A percentile compares a stretch with the other conserved stretches of the same genome.
Conservation (phyloP, 2,329 filamentous ascomycete species). For the Colletotrichum sp. region DNA sequence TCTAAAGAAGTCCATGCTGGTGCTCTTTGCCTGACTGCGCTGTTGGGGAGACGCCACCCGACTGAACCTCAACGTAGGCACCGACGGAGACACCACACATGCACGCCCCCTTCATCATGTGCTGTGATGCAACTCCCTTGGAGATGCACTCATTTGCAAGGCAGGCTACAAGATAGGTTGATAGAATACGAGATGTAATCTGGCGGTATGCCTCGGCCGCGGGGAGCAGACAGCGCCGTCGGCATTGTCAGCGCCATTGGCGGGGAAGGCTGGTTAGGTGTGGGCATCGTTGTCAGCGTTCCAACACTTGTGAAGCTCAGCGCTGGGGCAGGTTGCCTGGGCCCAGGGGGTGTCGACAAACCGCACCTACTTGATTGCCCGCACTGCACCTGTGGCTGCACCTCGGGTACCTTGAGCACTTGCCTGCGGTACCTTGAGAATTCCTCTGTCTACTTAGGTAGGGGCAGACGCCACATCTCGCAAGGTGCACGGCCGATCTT, state of each 20-base stretch:
- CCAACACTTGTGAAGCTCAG: background rate
- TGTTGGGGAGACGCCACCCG: background rate
- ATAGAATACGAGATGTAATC: background rate
- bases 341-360: background rate
- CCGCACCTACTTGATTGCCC: background rate
- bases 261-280: no score
- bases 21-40: background rate
- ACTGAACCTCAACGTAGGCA: no score
- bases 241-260: no score
- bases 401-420: background rate
- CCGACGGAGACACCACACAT: background rate
- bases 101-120: background rate
- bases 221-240: background rate
- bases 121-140: background rate
- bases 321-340: background rate
- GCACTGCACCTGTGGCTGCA: background rate
- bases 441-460: background rate
- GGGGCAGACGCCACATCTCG: background rate
- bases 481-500: background rate
- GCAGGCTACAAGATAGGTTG: background rate
- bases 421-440: background rate
- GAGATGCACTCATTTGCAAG: background rate
- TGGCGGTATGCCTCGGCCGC: background rate
- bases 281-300: background rate
- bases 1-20: background rate